Conservation (phyloP, 192 early-diverging fungal species). For the Diversispora eburnea region DNA sequence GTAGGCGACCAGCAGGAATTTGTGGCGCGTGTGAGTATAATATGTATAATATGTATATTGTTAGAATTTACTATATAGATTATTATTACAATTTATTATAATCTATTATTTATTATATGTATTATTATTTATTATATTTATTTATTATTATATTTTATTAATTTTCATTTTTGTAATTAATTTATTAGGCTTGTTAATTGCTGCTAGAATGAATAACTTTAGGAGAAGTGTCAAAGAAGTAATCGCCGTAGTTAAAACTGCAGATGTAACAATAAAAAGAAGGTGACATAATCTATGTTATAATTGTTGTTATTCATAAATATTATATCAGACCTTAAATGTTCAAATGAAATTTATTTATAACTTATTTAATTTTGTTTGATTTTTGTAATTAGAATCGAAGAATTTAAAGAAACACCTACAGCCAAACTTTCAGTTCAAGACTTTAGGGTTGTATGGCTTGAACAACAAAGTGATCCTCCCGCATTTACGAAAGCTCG, state of each 20-base stretch:
- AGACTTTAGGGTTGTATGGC: conserved; percentile 80
- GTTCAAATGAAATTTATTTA: background rate
- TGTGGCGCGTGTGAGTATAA: conserved; percentile 73
- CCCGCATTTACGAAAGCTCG: conserved; percentile 69
- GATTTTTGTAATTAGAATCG: conserved; percentile 45
- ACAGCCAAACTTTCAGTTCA: conserved; percentile 69
- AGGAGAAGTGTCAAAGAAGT: conserved; percentile 79
- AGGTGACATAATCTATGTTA: conserved; percentile 41
- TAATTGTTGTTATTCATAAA: background rate
- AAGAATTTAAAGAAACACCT: conserved; percentile 79
- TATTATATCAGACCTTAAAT: background rate
- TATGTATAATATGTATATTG: background rate
- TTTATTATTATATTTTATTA: background rate
- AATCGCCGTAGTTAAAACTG: conserved; percentile 85
- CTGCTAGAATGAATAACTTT: conserved; percentile 89
- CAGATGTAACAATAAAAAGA: conserved; percentile 77
- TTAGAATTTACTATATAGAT: background rate
- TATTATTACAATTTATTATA: background rate
- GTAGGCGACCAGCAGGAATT: conserved; percentile 88
- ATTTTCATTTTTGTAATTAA: background rate
- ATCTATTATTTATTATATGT: no score
- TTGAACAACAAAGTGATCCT: conserved; percentile 79
- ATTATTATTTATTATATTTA: no score
- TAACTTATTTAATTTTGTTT: background rate
- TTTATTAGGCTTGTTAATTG: conserved; percentile 61